Evolutionary conservation across 2,329 filamentous ascomycete species (phyloP).

Genomic region (Pseudogymnoascus sp.): DNA sequence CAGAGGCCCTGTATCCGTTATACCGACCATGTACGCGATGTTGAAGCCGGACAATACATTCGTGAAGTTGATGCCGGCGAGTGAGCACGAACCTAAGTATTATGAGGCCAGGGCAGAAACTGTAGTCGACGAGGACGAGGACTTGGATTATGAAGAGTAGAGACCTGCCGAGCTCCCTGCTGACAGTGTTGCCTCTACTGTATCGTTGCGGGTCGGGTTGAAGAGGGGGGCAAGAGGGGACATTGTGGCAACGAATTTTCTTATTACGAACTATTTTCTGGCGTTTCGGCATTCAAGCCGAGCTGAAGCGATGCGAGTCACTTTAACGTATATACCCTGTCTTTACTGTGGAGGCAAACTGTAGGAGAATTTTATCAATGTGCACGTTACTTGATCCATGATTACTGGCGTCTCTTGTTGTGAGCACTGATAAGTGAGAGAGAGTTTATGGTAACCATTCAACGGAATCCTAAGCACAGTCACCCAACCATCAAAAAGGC

Average conservation of each 20-base stretch:
- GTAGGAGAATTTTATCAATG: not conserved
- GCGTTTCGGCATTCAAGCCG: not conserved
- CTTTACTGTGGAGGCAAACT: slow-evolving; percentile 1
- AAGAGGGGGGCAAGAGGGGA: not conserved
- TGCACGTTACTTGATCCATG: too few species aligned
- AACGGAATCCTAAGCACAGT: too few species aligned
- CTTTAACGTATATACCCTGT: slow-evolving; percentile 4
- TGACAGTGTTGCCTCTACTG: not conserved
- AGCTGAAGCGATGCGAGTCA: not conserved
- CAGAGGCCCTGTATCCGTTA: slow-evolving; percentile 5
- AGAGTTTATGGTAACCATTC: not conserved
- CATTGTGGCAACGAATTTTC: not conserved
- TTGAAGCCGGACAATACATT: slow-evolving; percentile 17
- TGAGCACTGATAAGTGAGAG: not conserved
- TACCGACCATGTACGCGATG: slow-evolving; percentile 17
- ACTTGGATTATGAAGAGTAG: slow-evolving; percentile 7
- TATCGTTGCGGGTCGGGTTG: not conserved
- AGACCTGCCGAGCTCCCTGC: not conserved
- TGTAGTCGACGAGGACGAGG: not conserved
- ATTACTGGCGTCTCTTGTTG: not conserved
- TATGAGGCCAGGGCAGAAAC: not conserved
- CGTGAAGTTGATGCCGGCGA: slow-evolving; percentile 12
- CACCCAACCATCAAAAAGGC: too few species aligned
- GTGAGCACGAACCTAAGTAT: not conserved
- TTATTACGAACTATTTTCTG: not conserved